Evolutionary conservation across 176 grass and related monocot genomes (phyloP).

Genomic region (Oropetium thomaeum): DNA sequence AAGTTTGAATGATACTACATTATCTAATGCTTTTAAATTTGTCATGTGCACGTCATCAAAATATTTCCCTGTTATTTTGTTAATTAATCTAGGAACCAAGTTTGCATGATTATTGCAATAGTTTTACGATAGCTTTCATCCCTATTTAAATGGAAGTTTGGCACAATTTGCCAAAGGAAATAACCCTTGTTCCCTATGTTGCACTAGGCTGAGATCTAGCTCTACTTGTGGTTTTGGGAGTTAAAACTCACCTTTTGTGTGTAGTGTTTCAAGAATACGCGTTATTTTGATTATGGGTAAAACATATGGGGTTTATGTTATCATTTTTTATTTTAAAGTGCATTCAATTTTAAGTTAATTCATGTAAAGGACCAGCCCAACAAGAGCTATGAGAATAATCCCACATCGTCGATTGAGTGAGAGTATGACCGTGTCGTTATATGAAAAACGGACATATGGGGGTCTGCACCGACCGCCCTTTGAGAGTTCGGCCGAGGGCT

Average conservation of each 20-base stretch:
- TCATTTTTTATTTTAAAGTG: neutral
- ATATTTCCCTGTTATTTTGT: neutral
- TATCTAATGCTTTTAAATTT: slow-evolving; percentile 9
- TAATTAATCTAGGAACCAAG: slow-evolving; percentile 1
- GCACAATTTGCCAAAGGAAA: neutral
- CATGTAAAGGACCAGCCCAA: too few relatives aligned
- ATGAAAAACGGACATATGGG: too few relatives aligned
- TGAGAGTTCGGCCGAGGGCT: too few relatives aligned
- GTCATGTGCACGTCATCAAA: neutral
- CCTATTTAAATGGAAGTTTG: neutral
- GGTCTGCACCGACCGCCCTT: too few relatives aligned
- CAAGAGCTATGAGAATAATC: too few relatives aligned
- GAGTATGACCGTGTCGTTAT: too few relatives aligned
- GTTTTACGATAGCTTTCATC: neutral
- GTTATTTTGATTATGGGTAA: neutral
- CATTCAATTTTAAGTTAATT: slow-evolving; percentile 8
- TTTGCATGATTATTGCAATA: neutral
- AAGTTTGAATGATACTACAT: neutral
- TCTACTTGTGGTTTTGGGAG: neutral
- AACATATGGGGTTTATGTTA: slow-evolving; percentile 17
- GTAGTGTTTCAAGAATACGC: neutral
- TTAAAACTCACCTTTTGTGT: neutral
- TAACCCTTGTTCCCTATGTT: neutral
- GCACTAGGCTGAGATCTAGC: neutral
- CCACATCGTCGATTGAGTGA: too few relatives aligned